Percentiles rank a stretch among this genome's conserved stretches.
Evolutionary conservation across 306 rosid genomes (phyloP).

Genomic region (Begonia loranthoides): DNA sequence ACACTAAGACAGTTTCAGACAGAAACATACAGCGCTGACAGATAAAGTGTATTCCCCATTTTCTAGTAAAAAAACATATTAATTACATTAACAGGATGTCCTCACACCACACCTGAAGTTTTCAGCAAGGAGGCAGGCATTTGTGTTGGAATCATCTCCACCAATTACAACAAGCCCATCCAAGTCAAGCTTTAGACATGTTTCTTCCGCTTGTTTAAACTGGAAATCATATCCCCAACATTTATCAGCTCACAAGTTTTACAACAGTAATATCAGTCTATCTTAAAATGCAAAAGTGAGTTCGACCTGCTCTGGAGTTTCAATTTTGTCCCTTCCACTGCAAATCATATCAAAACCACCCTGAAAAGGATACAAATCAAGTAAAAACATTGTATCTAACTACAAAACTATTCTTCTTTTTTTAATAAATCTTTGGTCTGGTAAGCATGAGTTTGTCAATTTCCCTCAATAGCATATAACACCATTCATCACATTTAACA

Average conservation of each 20-base stretch:
- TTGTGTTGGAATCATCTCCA: conserved; percentile 98
- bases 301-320: conserved; percentile 96
- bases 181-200: conserved; percentile 70
- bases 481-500: no score
- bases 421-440: neutral
- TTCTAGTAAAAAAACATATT: neutral
- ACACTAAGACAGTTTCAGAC: no score
- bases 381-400: neutral
- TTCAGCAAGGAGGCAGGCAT: conserved; percentile 98
- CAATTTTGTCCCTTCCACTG: conserved; percentile 99
- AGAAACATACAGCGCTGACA: no score
- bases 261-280: conserved; percentile 1
- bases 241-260: conserved; percentile 4
- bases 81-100: neutral
- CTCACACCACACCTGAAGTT: conserved; percentile 56
- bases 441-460: no score
- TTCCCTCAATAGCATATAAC: no score
- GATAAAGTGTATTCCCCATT: no score
- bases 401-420: neutral
- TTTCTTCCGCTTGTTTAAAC: conserved; percentile 96
- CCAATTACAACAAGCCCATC: conserved; percentile 98
- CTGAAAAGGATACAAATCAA: conserved; percentile 20
- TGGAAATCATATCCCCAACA: conserved; percentile 21
- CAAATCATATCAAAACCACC: conserved; percentile 99
- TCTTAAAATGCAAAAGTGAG: conserved; percentile 8